Percentiles rank a stretch among this genome's conserved stretches.
Conservation (phyloP, 2,329 filamentous ascomycete species). For the Metarhizium anisopliae region DNA sequence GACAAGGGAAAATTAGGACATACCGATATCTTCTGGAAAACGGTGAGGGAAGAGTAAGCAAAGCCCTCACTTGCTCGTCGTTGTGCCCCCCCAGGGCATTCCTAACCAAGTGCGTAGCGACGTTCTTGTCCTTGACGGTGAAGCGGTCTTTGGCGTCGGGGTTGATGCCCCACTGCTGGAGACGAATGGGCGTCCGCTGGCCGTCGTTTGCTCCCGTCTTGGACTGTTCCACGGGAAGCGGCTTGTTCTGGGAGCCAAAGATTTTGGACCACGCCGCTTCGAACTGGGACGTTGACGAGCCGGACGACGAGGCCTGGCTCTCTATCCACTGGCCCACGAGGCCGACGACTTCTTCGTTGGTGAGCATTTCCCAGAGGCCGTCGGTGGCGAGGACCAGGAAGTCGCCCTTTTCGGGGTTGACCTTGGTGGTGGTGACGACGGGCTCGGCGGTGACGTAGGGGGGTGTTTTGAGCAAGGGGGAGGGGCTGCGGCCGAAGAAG, state of each 20-base stretch:
- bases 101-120: slow-evolving; percentile 86
- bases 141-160: slow-evolving; percentile 71
- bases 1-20: slow-evolving; percentile 7
- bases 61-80: slow-evolving; percentile 83
- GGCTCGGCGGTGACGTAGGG: slow-evolving; percentile 97
- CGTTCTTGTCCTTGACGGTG: slow-evolving; percentile 90
- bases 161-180: slow-evolving; percentile 83
- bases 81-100: slow-evolving; percentile 93
- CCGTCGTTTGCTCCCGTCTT: slow-evolving; percentile 46
- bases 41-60: slow-evolving; percentile 84
- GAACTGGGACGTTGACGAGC: slow-evolving; percentile 52
- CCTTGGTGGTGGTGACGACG: slow-evolving; percentile 84
- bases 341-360: slow-evolving; percentile 94
- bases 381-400: slow-evolving; percentile 96
- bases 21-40: slow-evolving; percentile 87
- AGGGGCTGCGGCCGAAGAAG: slow-evolving; percentile 80
- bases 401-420: slow-evolving; percentile 82
- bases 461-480: slow-evolving; percentile 73
- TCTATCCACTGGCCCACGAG: slow-evolving; percentile 97
- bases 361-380: slow-evolving; percentile 98
- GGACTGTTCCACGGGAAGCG: slow-evolving; percentile 68
- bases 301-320: slow-evolving; percentile 44
- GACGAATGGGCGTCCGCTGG: slow-evolving; percentile 78
- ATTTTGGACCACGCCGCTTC: slow-evolving; percentile 59
- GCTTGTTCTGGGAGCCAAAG: slow-evolving; percentile 40